Conservation (phyloP, 805 yeast species). For the Starmerella bombicola region DNA sequence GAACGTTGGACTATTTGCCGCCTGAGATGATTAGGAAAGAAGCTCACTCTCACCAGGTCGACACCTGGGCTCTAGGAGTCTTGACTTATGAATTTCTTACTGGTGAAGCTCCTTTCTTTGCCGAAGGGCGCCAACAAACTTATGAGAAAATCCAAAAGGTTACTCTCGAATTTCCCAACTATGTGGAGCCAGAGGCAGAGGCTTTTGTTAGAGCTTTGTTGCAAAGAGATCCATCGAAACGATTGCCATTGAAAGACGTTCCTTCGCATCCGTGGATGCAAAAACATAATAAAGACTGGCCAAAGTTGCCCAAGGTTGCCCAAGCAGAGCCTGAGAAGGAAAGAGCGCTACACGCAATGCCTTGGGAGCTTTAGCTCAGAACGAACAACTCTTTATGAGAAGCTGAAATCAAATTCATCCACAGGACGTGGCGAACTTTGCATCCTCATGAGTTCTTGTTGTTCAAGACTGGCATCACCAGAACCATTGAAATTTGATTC, state of each 20-base stretch:
- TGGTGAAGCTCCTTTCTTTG: conserved; percentile 90
- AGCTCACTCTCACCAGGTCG: conserved; percentile 67
- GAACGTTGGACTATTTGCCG: conserved; percentile 85
- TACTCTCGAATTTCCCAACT: conserved; percentile 61
- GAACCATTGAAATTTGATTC: too few species aligned
- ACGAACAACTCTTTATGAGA: conserved; percentile 4
- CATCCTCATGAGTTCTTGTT: neutral
- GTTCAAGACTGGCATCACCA: too few species aligned
- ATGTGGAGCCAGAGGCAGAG: conserved; percentile 58
- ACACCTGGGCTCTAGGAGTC: conserved; percentile 88
- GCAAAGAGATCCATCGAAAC: conserved; percentile 52
- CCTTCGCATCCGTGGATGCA: conserved; percentile 74
- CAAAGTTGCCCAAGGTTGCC: too few species aligned
- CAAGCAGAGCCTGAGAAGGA: too few species aligned
- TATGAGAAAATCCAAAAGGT: conserved; percentile 67
- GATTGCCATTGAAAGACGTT: conserved; percentile 52
- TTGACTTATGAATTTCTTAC: conserved; percentile 73
- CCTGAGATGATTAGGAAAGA: conserved; percentile 88
- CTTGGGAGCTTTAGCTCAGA: conserved; percentile 1
- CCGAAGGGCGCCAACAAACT: conserved; percentile 54
- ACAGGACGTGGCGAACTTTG: conserved; percentile 4
- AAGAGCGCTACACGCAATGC: too few species aligned
- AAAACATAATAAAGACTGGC: conserved; percentile 53
- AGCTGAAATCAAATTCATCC: conserved; percentile 23
- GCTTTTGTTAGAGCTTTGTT: conserved; percentile 56